Evolutionary conservation across 495 filamentous ascomycete genomes (phyloP).

Genomic region (Penicillium roqueforti): DNA sequence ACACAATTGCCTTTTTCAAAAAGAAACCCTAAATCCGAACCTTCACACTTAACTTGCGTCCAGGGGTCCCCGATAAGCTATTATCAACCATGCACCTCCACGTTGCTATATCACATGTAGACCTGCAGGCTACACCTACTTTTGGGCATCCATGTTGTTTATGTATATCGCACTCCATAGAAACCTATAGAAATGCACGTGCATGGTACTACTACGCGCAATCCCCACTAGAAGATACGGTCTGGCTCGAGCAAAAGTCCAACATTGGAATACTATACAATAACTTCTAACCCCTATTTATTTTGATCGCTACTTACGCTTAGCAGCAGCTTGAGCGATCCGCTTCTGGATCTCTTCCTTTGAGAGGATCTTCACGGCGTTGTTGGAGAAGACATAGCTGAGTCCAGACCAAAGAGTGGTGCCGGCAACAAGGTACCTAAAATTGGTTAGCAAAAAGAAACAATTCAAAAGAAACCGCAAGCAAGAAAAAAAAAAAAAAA

Average conservation of each 20-base stretch:
- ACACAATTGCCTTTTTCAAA: neutral
- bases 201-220: neutral
- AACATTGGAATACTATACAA: slow-evolving; percentile 4
- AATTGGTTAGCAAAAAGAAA: neutral
- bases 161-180: neutral
- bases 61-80: neutral
- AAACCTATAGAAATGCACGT: too few relatives aligned
- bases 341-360: slow-evolving; percentile 44
- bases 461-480: neutral
- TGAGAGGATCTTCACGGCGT: slow-evolving; percentile 74
- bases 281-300: neutral
- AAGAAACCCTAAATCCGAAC: neutral
- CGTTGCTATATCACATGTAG: neutral
- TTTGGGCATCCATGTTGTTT: neutral
- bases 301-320: slow-evolving; percentile 18
- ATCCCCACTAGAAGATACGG: neutral
- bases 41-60: neutral
- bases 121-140: neutral
- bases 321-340: slow-evolving; percentile 30
- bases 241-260: neutral
- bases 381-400: slow-evolving; percentile 75
- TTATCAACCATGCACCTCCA: neutral
- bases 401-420: slow-evolving; percentile 84
- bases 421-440: slow-evolving; percentile 63
- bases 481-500: slow-evolving; percentile 14